Percentiles rank a stretch among this genome's conserved stretches.
phyloP scores from a whole-genome alignment of 2,329 filamentous ascomycete species.

The Gaeumannomyces sp. region DNA sequence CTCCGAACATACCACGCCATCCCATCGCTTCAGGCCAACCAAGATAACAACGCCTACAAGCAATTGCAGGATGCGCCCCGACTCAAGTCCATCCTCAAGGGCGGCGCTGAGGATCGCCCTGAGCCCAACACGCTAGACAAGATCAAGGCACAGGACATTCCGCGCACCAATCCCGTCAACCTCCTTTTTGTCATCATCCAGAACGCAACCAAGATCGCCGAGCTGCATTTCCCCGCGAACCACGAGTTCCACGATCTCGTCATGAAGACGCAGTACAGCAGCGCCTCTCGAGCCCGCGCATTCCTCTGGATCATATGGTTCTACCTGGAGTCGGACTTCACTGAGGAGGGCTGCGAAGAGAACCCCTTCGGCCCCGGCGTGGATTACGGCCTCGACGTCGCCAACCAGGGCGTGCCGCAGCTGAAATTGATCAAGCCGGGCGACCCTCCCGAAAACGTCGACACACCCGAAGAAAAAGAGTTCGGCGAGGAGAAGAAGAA shows the following conservation, averaged over 20 bases:
- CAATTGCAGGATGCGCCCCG: slow-evolving; percentile 94
- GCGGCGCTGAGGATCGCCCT: slow-evolving; percentile 80
- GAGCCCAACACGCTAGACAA: slow-evolving; percentile 81
- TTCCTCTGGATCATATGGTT: slow-evolving; percentile 99
- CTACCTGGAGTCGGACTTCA: slow-evolving; percentile 94
- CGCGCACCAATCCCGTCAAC: slow-evolving; percentile 93
- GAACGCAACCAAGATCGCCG: slow-evolving; percentile 84
- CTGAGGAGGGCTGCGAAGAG: slow-evolving; percentile 74
- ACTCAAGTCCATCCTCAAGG: slow-evolving; percentile 94
- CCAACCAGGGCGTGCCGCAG: slow-evolving; percentile 63
- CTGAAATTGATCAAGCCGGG: slow-evolving; percentile 61
- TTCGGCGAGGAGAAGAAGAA: slow-evolving; percentile 70
- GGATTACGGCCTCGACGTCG: slow-evolving; percentile 57
- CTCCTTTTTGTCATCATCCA: slow-evolving; percentile 92
- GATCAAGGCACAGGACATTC: slow-evolving; percentile 59
- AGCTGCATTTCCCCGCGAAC: slow-evolving; percentile 78
- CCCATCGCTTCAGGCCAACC: slow-evolving; percentile 87
- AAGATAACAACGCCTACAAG: slow-evolving; percentile 95
- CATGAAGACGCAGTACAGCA: slow-evolving; percentile 81
- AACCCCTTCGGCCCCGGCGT: slow-evolving; percentile 82
- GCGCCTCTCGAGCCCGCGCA: slow-evolving; percentile 73
- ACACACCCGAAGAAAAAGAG: slow-evolving; percentile 60
- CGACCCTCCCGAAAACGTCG: slow-evolving; percentile 65
- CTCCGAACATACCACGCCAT: slow-evolving; percentile 97
- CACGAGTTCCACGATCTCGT: slow-evolving; percentile 95